phyloP scores from a whole-genome alignment of 176 grass and related monocot genomes.

The Oryza meridionalis region DNA sequence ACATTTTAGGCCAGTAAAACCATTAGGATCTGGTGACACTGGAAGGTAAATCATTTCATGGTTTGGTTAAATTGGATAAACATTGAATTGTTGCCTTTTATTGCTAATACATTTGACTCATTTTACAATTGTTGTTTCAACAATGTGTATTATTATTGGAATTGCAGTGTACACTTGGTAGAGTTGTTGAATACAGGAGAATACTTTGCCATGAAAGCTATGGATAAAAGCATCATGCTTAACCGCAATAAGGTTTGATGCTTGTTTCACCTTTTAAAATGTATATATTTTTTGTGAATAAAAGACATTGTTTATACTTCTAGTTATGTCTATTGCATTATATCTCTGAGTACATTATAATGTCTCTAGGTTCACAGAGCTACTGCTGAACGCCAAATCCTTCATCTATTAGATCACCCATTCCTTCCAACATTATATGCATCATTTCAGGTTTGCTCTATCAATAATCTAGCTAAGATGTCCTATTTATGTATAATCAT shows the following conservation, averaged over 20 bases:
- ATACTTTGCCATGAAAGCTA: conserved; percentile 95
- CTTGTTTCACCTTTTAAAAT: conserved; percentile 11
- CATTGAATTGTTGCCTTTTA: neutral
- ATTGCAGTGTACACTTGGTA: conserved; percentile 89
- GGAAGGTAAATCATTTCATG: conserved; percentile 60
- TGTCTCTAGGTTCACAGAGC: conserved; percentile 88
- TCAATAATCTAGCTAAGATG: neutral
- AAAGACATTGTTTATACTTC: conserved; percentile 6
- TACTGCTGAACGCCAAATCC: conserved; percentile 84
- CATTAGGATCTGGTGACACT: conserved; percentile 92
- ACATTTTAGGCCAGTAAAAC: conserved; percentile 89
- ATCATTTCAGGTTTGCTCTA: conserved; percentile 83
- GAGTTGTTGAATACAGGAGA: conserved; percentile 75
- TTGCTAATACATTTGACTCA: conserved; percentile 3
- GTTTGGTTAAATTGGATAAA: conserved; percentile 11
- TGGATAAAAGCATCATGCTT: conserved; percentile 91
- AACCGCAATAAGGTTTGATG: conserved; percentile 86
- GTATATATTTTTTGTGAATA: neutral
- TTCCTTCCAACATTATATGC: conserved; percentile 96
- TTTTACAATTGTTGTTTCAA: neutral
- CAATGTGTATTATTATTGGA: conserved; percentile 28
- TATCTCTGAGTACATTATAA: conserved; percentile 19
- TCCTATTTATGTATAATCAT: conserved; percentile 21
- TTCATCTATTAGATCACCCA: conserved; percentile 92
- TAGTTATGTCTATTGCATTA: neutral